These are phyloP conservation scores for Backusella parvicylindrica DNA, from an alignment of 192 early-diverging fungal genomes.

Conservation along the genomic window DNA sequence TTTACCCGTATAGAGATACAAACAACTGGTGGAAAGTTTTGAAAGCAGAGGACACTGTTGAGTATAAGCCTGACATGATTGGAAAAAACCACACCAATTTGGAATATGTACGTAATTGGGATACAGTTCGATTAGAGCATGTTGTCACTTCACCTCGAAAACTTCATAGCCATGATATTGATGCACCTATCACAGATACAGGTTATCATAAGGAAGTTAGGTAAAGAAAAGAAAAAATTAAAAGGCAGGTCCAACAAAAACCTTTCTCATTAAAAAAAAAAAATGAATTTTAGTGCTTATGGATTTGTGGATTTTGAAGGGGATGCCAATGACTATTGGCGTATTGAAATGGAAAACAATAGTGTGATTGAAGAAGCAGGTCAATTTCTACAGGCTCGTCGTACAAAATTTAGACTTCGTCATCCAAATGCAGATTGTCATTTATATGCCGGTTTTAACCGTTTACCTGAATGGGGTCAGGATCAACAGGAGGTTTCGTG, in stretches of 20 bases:
- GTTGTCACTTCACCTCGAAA: conserved; percentile 48
- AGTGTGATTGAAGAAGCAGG: conserved; percentile 41
- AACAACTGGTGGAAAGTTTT: conserved; percentile 80
- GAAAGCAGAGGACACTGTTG: conserved; percentile 30
- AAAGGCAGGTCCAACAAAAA: background rate
- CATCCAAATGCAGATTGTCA: conserved; percentile 74
- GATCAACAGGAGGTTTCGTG: conserved; percentile 92
- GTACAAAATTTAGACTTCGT: conserved; percentile 70
- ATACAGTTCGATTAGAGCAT: conserved; percentile 77
- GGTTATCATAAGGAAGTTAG: conserved; percentile 77
- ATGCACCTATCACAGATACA: conserved; percentile 61
- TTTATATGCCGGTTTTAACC: conserved; percentile 73
- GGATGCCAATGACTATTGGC: conserved; percentile 93
- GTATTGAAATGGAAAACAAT: conserved; percentile 73
- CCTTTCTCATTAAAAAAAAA: background rate
- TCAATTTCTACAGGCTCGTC: conserved; percentile 56
- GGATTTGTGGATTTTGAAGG: conserved; percentile 71
- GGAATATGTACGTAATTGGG: conserved; percentile 61
- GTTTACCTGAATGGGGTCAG: conserved; percentile 91
- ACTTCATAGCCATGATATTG: conserved; percentile 73
- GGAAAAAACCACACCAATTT: conserved; percentile 28
- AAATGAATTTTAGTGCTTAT: conserved; percentile 44
- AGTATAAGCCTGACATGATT: conserved; percentile 1
- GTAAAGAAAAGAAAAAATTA: conserved; percentile 15
- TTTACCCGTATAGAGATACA: conserved; percentile 70